phyloP scores from a whole-genome alignment of 768 basidiomycete genomes.

The Amanita polypyramis region DNA sequence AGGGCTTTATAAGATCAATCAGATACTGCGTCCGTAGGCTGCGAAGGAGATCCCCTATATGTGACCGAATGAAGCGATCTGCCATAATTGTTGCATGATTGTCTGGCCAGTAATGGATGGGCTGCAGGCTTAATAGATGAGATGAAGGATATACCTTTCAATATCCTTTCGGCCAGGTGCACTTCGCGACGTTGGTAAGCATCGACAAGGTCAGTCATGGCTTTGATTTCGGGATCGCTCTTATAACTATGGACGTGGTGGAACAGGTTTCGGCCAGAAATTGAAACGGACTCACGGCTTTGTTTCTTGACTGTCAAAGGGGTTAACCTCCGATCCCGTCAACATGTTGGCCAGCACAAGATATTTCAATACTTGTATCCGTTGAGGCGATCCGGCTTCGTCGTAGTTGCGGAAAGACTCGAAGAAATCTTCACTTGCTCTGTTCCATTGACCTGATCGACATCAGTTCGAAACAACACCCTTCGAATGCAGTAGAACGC shows the following conservation, averaged over 20 bases:
- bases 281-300: conserved; percentile 69
- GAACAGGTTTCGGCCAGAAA: not conserved
- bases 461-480: not conserved
- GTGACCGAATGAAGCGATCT: conserved; percentile 87
- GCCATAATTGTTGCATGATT: conserved; percentile 95
- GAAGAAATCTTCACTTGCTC: conserved; percentile 96
- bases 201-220: conserved; percentile 95
- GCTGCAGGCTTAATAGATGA: not conserved
- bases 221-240: conserved; percentile 90
- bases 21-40: conserved; percentile 94
- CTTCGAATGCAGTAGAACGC: conserved; percentile 15
- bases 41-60: conserved; percentile 92
- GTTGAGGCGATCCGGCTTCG: conserved; percentile 91
- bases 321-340: conserved; percentile 96
- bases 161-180: conserved; percentile 92
- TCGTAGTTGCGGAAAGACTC: conserved; percentile 99
- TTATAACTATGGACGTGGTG: conserved; percentile 57
- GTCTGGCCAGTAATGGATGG: conserved; percentile 33
- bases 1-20: conserved; percentile 96
- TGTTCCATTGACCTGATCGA: conserved; percentile 80
- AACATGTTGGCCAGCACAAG: conserved; percentile 97
- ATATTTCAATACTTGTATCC: conserved; percentile 98
- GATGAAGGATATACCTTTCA: conserved; percentile 48
- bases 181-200: conserved; percentile 97
- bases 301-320: conserved; percentile 98